phyloP scores from a whole-genome alignment of 768 basidiomycete genomes.

The Chalciporus piperatus region DNA sequence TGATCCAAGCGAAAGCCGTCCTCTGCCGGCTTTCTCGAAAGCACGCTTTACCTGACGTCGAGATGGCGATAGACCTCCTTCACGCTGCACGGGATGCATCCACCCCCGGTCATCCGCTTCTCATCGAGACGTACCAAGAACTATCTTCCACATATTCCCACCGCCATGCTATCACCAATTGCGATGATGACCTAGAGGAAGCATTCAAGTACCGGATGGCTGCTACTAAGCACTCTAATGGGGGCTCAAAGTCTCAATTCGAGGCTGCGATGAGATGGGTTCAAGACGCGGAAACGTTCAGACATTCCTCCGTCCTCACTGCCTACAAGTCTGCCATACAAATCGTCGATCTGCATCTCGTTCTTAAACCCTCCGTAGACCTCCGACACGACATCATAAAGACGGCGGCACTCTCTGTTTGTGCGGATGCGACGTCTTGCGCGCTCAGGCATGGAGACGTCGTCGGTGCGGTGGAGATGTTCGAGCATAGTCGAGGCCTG shows the following conservation, averaged over 20 bases:
- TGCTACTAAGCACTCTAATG: slow-evolving; percentile 17
- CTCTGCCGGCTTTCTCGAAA: slow-evolving; percentile 7
- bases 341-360: slow-evolving; percentile 17
- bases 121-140: slow-evolving; percentile 10
- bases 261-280: slow-evolving; percentile 23
- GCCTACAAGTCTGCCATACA: slow-evolving; percentile 20
- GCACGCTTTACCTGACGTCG: slow-evolving; percentile 9
- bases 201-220: slow-evolving; percentile 17
- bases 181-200: slow-evolving; percentile 20
- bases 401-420: slow-evolving; percentile 10
- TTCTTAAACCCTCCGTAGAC: slow-evolving; percentile 13
- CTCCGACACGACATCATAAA: slow-evolving; percentile 16
- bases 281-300: slow-evolving; percentile 14
- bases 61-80: slow-evolving; percentile 18
- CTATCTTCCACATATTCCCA: slow-evolving; percentile 9
- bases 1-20: slow-evolving; percentile 20
- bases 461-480: slow-evolving; percentile 33
- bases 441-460: slow-evolving; percentile 20
- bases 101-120: slow-evolving; percentile 6
- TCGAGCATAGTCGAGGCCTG: slow-evolving; percentile 30
- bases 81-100: slow-evolving; percentile 9
- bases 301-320: slow-evolving; percentile 13
- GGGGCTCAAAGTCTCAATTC: slow-evolving; percentile 16
- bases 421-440: slow-evolving; percentile 26
- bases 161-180: slow-evolving; percentile 10